Evolutionary conservation across 225 moss, liverwort and hornwort genomes (phyloP), one percentile per base, ranked within the genome.

Genomic region (Neckera pumila): DNA sequence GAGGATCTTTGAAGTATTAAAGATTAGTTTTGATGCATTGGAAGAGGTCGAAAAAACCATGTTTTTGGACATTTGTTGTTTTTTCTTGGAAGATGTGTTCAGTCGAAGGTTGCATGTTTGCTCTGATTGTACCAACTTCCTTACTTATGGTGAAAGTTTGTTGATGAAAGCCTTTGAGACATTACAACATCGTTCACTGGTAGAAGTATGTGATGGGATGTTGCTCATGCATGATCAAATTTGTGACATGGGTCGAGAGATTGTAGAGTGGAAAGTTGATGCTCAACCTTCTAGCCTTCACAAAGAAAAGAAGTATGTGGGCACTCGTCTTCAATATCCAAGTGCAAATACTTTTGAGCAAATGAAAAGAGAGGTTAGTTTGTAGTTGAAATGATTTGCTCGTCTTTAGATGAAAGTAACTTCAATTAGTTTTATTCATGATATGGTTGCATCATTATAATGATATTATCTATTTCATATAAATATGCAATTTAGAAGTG

Each of bases 111-210:
- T 69, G 7, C 7, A 22, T 38, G 0, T 38, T 23, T 2, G 0
- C 12, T 4, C 0, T 23, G 7, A 69, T 38, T 38, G 22, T 38
- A 22, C 4, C 7, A 0, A 13, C 0, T 38, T 69, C 6, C 22
- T 69, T 22, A 69, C 69, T 69, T 38, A 69, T 38, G 38, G 38
- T 38, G 38, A 69, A 22, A 13, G 7, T 38, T 69, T 2, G 0
- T 69, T 69, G 38, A 22, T 13, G 4, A 38, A 69, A 69, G 38
- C 69, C 21, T 69, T 67, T 38, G 38, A 69, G 21, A 69, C 69
- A 69, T 38, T 69, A 38, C 69, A 69, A 38, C 38, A 69, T 38
- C 69, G 69, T 38, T 69, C 69, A 38, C 22, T 69, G 23, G 13
- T 69, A 7, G 69, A 69, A 21, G 22, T 69, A 69, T 0, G 2